Conservation (phyloP, 805 yeast genomes). For the Saccharomycopsis babjevae region DNA sequence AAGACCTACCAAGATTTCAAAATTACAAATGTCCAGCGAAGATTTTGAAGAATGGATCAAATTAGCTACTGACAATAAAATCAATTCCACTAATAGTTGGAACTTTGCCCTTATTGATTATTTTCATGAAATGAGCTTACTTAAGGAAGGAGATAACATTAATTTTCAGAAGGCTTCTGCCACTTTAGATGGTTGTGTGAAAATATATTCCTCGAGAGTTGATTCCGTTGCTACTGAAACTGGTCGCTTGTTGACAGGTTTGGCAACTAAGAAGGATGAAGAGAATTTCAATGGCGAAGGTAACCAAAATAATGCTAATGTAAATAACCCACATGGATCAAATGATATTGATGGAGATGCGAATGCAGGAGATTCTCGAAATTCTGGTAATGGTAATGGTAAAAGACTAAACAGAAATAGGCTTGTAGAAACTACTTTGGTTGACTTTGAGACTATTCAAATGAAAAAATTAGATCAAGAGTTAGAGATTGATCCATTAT, state of each 20-base stretch:
- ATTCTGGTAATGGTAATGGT: slow-evolving; percentile 20
- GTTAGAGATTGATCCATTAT: slow-evolving; percentile 59
- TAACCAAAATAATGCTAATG: slow-evolving; percentile 21
- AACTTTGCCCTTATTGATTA: slow-evolving; percentile 85
- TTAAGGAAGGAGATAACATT: slow-evolving; percentile 66
- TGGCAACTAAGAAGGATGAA: slow-evolving; percentile 36
- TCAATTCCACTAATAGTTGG: slow-evolving; percentile 82
- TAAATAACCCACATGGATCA: slow-evolving; percentile 20
- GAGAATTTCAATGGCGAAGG: slow-evolving; percentile 18
- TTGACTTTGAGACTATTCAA: slow-evolving; percentile 39
- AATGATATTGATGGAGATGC: slow-evolving; percentile 22
- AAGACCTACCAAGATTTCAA: slow-evolving; percentile 22
- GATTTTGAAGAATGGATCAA: slow-evolving; percentile 75
- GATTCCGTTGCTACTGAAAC: slow-evolving; percentile 90
- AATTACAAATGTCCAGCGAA: slow-evolving; percentile 26
- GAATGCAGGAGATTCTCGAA: slow-evolving; percentile 20
- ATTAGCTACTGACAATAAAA: slow-evolving; percentile 74
- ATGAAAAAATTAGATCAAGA: slow-evolving; percentile 55
- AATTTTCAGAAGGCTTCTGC: slow-evolving; percentile 88
- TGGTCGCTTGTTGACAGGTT: slow-evolving; percentile 69
- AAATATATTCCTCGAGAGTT: slow-evolving; percentile 81
- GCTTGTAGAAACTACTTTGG: slow-evolving; percentile 36
- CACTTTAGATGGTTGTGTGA: slow-evolving; percentile 89
- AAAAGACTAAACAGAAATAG: slow-evolving; percentile 22
- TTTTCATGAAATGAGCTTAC: slow-evolving; percentile 70